phyloP scores from a whole-genome alignment of 495 filamentous ascomycete species.

The Physcia stellaris region DNA sequence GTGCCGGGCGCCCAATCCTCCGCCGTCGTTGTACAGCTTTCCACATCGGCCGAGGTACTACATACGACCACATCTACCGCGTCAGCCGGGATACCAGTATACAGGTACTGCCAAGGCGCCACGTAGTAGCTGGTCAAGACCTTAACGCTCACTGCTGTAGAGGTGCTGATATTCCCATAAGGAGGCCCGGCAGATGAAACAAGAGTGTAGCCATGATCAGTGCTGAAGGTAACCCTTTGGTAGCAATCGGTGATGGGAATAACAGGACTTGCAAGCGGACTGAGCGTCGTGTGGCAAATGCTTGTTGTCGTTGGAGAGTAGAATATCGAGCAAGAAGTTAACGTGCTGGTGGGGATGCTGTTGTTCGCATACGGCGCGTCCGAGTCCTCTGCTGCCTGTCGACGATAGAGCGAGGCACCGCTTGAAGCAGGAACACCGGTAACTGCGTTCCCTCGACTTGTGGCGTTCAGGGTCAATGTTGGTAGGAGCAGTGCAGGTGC shows the following conservation, averaged over 20 bases:
- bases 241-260: constrained; percentile 7
- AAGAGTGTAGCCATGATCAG: too few species aligned
- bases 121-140: constrained; percentile 6
- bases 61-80: neutral
- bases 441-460: too few species aligned
- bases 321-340: constrained; percentile 1
- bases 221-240: too few species aligned
- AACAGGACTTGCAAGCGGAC: constrained; percentile 1
- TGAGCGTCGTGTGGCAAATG: constrained; percentile 6
- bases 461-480: too few species aligned
- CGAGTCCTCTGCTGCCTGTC: too few species aligned
- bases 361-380: neutral
- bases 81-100: constrained; percentile 2
- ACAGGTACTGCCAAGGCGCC: constrained; percentile 6
- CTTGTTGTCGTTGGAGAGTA: constrained; percentile 2
- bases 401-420: too few species aligned
- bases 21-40: neutral
- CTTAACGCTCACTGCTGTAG: neutral
- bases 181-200: too few species aligned
- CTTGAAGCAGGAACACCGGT: too few species aligned
- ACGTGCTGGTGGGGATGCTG: neutral
- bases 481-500: too few species aligned
- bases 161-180: constrained; percentile 8
- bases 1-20: constrained; percentile 2
- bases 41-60: neutral